Base-by-base conservation (phyloP, 495 filamentous ascomycete species). In the Annulohypoxylon moriforme region DNA sequence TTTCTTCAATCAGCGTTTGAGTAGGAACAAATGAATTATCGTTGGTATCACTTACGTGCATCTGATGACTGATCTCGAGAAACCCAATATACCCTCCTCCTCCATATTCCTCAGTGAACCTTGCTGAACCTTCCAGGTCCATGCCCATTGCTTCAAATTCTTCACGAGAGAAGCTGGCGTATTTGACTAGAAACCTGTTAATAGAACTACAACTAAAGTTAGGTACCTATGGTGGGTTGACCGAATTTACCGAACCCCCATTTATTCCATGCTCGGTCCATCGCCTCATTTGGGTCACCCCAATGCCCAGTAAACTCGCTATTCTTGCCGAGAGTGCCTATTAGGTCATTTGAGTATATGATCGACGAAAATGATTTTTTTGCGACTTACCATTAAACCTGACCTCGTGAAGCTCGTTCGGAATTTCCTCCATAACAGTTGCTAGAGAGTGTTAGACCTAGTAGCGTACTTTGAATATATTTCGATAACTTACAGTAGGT, bases 31-130 rank as follows among this genome's bases (percentile, higher is more conserved):
- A 0, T 3, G 2, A 13, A 24, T 50, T 44, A n/a, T 1, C n/a
- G 7, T 6, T 6, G 14, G 22, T 11, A 27, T 27, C 2, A 14
- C 46, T 50, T 50, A 50, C 46, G 27, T 50, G 46, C 46, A 50
- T 50, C 46, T 50, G 46, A 25, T 50, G 46, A 6, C 20, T 25
- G n/a, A 50, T 14, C 22, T 50, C 46, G 22, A 50, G 22, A 22
- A 50, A 50, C 22, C 46, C 46, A 13, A 50, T 50, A 25, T 50
- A 50, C 7, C 46, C 46, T 50, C 46, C 46, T 50, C 46, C 46
- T 10, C 44, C 44, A 20, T 49, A 49, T 22, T 49, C 44, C 16
- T 49, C 44, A 10, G 44, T 49, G 20, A 49, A 49, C 16, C 10
- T 49, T 11, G 44, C 44, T 3, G 44, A 49, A 24, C 44, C 44